Base-by-base conservation (phyloP, 306 rosid species). In the Fagus sylvatica region DNA sequence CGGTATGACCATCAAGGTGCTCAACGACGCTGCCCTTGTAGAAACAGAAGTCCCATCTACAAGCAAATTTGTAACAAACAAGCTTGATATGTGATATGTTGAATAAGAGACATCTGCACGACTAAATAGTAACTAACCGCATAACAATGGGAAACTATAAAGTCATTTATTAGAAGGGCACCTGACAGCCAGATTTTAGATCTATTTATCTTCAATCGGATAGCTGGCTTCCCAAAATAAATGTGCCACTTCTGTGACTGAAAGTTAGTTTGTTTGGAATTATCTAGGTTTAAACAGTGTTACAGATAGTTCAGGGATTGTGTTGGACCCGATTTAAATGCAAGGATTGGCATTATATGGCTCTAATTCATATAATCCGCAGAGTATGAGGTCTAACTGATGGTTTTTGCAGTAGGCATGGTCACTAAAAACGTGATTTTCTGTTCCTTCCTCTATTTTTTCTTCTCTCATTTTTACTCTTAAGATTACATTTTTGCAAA, bases 21-120 rank as follows among this genome's bases (percentile, higher is more conserved):
- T 94, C 98, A 72, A 94, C 88, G 83, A 94, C 87, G 2, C 56
- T 88, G 72, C 96, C 98, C 42, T 69, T 76, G 67, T 82, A 83
- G 72, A 82, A 78, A 81, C 97, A 90, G 87, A 89, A 92, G 80
- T 94, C 97, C 98, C 98, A 94, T 84, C 98, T 94, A 93, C 85
- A 85, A 84, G 75, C 5, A 65, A 62, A 65, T 39, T 65, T 65
- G 49, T 7, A 65, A 65, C 17, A 6, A 39, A 37, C 70, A 65
- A 65, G 70, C 41, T 5, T 11, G n/a, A 65, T 16, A 16, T 36
- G 15, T 64, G 69, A 64, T 36, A 64, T 15, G 22, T 13, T 3
- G n/a, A 64, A 36, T 33, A 34, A 61, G 11, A 33, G 40, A 32
- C 5, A 61, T 3, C 41, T 61, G 39, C 41, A 12, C 13, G 32